phyloP scores from a whole-genome alignment of 129 eudicot genomes.

The Centaurea solstitialis region DNA sequence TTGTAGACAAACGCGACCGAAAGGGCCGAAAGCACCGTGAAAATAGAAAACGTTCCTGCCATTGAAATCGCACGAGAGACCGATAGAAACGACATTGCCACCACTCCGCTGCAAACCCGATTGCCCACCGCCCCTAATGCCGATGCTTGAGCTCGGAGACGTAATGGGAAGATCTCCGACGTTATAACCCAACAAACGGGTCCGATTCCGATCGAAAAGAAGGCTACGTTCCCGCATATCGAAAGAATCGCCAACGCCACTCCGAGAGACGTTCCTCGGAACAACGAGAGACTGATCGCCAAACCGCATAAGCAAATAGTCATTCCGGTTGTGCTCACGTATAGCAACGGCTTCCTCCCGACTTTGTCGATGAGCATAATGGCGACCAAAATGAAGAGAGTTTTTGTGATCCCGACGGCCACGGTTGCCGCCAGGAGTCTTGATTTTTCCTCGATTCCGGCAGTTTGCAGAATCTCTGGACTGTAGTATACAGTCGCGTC shows the following conservation, averaged over 20 bases:
- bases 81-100: conserved; percentile 73
- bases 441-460: conserved; percentile 58
- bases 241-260: conserved; percentile 49
- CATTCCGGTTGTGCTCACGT: conserved; percentile 74
- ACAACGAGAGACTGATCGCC: conserved; percentile 47
- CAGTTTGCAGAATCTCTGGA: conserved; percentile 62
- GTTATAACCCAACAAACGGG: conserved; percentile 80
- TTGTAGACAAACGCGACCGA: conserved; percentile 61
- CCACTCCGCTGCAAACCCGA: conserved; percentile 68
- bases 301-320: conserved; percentile 52
- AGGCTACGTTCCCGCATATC: conserved; percentile 74
- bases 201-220: conserved; percentile 82
- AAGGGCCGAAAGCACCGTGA: conserved; percentile 52
- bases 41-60: conserved; percentile 62
- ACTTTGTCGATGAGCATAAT: conserved; percentile 55
- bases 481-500: conserved; percentile 80
- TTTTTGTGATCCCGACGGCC: conserved; percentile 70
- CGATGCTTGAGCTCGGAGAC: conserved; percentile 78
- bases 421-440: conserved; percentile 68
- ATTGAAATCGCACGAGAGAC: conserved; percentile 63
- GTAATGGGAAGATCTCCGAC: conserved; percentile 72
- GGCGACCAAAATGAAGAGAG: conserved; percentile 56
- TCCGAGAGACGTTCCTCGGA: conserved; percentile 38
- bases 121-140: conserved; percentile 71
- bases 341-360: conserved; percentile 68